These are phyloP conservation scores for Pilasporangium apinafurcum DNA, from an alignment of 352 stramenopile genomes.

Conservation along the genomic window DNA sequence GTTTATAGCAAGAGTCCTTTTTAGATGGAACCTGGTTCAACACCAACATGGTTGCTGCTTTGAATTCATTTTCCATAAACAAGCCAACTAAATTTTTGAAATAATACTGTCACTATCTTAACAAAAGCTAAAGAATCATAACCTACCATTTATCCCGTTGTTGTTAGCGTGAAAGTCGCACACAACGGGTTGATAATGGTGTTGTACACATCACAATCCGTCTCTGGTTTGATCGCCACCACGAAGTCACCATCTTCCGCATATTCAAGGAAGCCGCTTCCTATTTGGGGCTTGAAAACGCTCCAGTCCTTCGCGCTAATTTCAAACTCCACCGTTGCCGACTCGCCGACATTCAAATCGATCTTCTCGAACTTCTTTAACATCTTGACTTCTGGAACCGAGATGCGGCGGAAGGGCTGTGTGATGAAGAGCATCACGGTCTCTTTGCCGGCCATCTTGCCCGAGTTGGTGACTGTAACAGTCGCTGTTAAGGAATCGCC, in stretches of 20 bases:
- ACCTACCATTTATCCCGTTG: too few species aligned
- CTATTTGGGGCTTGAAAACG: constrained; percentile 51
- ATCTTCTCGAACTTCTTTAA: constrained; percentile 81
- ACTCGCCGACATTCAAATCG: constrained; percentile 31
- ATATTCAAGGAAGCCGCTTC: constrained; percentile 33
- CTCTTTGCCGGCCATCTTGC: constrained; percentile 50
- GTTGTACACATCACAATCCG: constrained; percentile 33
- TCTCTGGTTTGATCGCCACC: constrained; percentile 52
- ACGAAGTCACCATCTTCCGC: constrained; percentile 45
- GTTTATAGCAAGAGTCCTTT: too few species aligned
- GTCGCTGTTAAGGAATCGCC: constrained; percentile 18
- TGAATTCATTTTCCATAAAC: too few species aligned
- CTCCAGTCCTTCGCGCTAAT: constrained; percentile 28
- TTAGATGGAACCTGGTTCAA: too few species aligned
- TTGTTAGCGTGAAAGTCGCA: constrained; percentile 24
- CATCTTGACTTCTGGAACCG: constrained; percentile 74
- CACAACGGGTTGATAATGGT: constrained; percentile 15
- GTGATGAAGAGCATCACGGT: constrained; percentile 75
- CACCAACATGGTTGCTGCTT: too few species aligned
- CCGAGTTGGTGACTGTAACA: constrained; percentile 68
- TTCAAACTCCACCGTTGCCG: constrained; percentile 27
- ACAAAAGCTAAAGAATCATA: too few species aligned
- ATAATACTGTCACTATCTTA: too few species aligned
- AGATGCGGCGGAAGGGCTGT: constrained; percentile 48
- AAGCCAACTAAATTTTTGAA: too few species aligned